phyloP scores from a whole-genome alignment of 305 asterid species.

The Fraxinus platypoda region DNA sequence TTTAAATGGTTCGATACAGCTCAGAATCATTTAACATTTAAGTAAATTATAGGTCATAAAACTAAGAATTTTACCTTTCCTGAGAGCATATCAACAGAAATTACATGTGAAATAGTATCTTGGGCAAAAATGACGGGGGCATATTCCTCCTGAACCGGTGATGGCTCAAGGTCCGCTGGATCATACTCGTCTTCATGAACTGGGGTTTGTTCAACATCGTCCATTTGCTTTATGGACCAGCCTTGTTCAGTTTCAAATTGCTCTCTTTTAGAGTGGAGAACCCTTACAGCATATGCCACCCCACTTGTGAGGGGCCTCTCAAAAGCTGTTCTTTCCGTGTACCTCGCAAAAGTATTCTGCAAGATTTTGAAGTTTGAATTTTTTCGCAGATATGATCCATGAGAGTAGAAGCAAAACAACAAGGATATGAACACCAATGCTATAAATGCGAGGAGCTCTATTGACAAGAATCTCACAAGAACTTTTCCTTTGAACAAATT shows the following conservation, averaged over 20 bases:
- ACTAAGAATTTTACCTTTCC: conserved; percentile 65
- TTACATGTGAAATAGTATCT: conserved; percentile 89
- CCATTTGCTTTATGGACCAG: conserved; percentile 95
- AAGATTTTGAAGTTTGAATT: conserved; percentile 12
- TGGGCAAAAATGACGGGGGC: conserved; percentile 98
- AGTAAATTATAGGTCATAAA: neutral
- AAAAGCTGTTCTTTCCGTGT: conserved; percentile 83
- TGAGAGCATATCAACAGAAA: conserved; percentile 87
- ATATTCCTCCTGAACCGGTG: conserved; percentile 82
- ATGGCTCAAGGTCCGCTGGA: conserved; percentile 65
- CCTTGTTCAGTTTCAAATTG: conserved; percentile 80
- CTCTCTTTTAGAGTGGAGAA: conserved; percentile 76
- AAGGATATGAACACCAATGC: neutral
- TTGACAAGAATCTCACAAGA: neutral
- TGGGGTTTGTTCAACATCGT: conserved; percentile 68
- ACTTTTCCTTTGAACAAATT: conserved; percentile 9
- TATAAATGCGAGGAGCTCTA: neutral
- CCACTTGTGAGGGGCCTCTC: conserved; percentile 99
- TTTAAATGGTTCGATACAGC: neutral
- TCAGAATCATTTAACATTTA: neutral
- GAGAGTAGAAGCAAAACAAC: conserved; percentile 3
- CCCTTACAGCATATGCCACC: conserved; percentile 95
- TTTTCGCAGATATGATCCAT: neutral
- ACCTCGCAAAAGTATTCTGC: conserved; percentile 84
- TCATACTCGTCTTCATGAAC: conserved; percentile 80